Evolutionary conservation across 495 filamentous ascomycete species (phyloP), one percentile per base, ranked within the genome.

Genomic region (Penicillium crystallinum): DNA sequence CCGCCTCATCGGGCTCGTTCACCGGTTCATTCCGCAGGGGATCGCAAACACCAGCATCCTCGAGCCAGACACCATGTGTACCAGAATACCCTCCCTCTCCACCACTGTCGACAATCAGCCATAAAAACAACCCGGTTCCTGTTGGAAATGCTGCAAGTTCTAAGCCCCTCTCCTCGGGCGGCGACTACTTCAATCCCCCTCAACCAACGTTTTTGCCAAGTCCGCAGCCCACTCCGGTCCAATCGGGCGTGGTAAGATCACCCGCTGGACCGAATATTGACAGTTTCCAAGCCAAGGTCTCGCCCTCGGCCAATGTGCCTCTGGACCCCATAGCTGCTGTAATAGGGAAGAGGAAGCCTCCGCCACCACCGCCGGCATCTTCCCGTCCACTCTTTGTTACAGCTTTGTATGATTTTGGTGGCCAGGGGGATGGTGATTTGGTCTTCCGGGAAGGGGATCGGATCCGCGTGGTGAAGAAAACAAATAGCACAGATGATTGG

Each of bases 401-500:
- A 1, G 92, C 92, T 3, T 68, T 90, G 57, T 97, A 89, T 68
- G 77, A 85, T 44, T 97, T 95, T 67, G 73, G 77, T 0, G 90
- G 87, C 0, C 80, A 91, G 59, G 79, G 77, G 14, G 63, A 66
- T 1, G 90, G 87, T 0, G 92, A 97, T 70, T 66, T 97, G 41
- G 78, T 77, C 10, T 97, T 97, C 68, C 75, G 72, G 9, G 87
- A 95, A 68, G 91, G 91, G 0, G 92, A 96, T 56, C 78, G 80
- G 55, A 97, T 97, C 57, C 82, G 79, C 46, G 84, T 97, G 2
- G 64, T 93, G 17, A 87, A 87, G 74, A 89, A 85, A 75, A 97
- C 92, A 2, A 81, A 81, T 17, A 93, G 87, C 48, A 85, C 81
- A 25, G 88, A 96, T 68, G 92, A 96, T 61, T 97, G 92, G 92